Percentiles rank a stretch among this genome's conserved stretches.
Evolutionary conservation across 2,329 filamentous ascomycete species (phyloP).

Genomic region (Fusarium solani-melongenae): DNA sequence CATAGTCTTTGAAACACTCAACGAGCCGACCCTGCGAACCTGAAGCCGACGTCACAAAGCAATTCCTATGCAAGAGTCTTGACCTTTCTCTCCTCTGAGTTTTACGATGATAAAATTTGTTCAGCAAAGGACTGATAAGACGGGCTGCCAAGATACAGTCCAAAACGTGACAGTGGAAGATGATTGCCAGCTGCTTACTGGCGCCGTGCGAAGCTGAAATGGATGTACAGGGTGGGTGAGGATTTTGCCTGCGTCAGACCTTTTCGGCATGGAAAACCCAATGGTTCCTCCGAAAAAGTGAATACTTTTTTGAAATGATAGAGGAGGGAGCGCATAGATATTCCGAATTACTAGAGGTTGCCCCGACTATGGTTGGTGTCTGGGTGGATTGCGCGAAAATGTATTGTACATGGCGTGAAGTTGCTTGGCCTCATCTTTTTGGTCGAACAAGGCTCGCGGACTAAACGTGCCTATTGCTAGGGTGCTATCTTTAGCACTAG

Average conservation of each 20-base stretch:
- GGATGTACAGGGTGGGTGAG: neutral
- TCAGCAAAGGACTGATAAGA: neutral
- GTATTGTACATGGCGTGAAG: neutral
- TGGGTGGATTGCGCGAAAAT: neutral
- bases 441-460: no score
- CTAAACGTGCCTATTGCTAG: neutral
- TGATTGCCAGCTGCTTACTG: neutral
- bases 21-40: neutral
- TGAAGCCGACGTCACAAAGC: neutral
- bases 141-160: neutral
- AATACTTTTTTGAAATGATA: neutral
- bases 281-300: neutral
- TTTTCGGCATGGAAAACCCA: neutral
- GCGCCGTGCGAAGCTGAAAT: neutral
- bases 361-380: neutral
- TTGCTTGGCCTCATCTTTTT: no score
- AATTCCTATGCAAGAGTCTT: neutral
- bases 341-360: neutral
- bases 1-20: neutral
- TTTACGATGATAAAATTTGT: neutral
- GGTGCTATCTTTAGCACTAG: neutral
- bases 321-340: neutral
- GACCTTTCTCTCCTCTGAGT: neutral
- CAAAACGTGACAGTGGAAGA: no score
- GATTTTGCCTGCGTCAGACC: neutral